Base-by-base conservation (phyloP, 495 filamentous ascomycete genomes). In the Delitschia confertaspora region DNA sequence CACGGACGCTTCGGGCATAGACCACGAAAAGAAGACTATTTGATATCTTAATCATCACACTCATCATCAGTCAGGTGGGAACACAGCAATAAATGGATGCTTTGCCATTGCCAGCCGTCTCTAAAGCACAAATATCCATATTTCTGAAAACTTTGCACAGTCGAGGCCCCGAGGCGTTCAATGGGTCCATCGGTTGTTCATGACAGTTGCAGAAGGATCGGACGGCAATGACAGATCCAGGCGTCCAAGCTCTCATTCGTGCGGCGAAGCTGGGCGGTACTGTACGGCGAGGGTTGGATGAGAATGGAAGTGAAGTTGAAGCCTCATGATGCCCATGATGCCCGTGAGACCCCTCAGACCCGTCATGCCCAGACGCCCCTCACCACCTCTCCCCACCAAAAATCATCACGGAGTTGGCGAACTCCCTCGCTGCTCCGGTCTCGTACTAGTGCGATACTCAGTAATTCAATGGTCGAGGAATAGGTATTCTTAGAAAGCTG, bases 401-500 rank as follows among this genome's bases (percentile, higher is more conserved):
- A 13, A 13, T 13, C 26, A 13, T 29, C 26, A 13, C 26, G 7
- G 26, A 13, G n/a, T 29, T 13, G n/a, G n/a, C 26, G n/a, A 7
- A 13, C 26, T 13, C 13, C 26, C 13, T 29, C 26, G 7, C 26
- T 7, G n/a, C 13, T 7, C 26, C 26, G 26, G 7, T 13, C 26
- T 29, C 13, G 26, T 7, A 7, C 7, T 29, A 7, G 26, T 13
- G 26, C 26, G n/a, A 29, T 7, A 7, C 26, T 29, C 7, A 29
- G n/a, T 13, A 7, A 13, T 7, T 7, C 26, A 29, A 7, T 13
- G n/a, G 35, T 18, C 37, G 20, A 22, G 16, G 34, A 38, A 22
- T 27, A 26, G 10, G 49, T 47, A 48, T 48, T 47, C 45, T 49
- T 54, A 45, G 45, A 45, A 38, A 40, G 45, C 45, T 49, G 51